phyloP scores from a whole-genome alignment of 805 yeast species.

The Komagataella ulmi region DNA sequence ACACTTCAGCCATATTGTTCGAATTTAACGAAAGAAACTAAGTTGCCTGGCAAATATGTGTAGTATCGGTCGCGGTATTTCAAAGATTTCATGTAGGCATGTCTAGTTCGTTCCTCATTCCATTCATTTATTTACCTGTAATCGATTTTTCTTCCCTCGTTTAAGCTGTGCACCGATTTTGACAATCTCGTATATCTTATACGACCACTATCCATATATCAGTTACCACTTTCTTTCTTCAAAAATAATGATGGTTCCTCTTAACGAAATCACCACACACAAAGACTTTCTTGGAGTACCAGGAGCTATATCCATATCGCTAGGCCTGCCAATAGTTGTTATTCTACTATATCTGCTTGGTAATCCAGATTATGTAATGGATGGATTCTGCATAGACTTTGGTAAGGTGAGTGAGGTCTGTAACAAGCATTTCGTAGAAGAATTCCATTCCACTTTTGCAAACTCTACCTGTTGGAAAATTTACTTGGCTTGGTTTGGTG shows the following conservation, averaged over 20 bases:
- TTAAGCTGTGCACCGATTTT: slow-evolving; percentile 3
- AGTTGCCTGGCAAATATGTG: no score
- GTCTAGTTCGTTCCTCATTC: background rate
- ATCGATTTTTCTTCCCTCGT: background rate
- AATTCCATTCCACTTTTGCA: slow-evolving; percentile 12
- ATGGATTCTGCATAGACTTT: slow-evolving; percentile 32
- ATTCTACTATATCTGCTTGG: slow-evolving; percentile 44
- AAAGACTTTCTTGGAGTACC: slow-evolving; percentile 67
- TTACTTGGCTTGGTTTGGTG: slow-evolving; percentile 62
- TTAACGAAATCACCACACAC: slow-evolving; percentile 63
- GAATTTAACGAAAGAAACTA: background rate
- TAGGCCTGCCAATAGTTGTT: slow-evolving; percentile 55
- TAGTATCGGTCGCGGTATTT: no score
- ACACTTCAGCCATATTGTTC: slow-evolving; percentile 20
- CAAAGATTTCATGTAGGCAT: no score
- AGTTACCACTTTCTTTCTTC: no score
- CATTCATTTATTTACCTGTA: background rate
- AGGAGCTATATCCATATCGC: slow-evolving; percentile 58
- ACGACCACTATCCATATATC: background rate
- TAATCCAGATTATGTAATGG: slow-evolving; percentile 42
- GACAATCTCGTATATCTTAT: slow-evolving; percentile 4
- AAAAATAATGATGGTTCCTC: slow-evolving; percentile 4
- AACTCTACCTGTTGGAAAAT: slow-evolving; percentile 42
- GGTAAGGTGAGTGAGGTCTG: slow-evolving; percentile 15
- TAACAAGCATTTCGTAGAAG: slow-evolving; percentile 6